Conservation (phyloP, 345 rosid species). For the Salix brachista region DNA sequence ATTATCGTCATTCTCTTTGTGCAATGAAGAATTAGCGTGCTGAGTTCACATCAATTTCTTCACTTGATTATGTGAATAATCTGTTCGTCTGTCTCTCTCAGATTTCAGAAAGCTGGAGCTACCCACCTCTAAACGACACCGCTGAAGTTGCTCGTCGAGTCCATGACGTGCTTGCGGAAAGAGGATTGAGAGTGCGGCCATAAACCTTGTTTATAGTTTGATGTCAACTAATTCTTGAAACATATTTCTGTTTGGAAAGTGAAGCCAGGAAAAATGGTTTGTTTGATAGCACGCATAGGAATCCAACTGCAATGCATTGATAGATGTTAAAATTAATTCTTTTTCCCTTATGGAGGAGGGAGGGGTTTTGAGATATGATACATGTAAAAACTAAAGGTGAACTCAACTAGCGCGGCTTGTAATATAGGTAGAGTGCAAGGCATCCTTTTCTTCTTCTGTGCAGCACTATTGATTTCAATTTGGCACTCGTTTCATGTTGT, state of each 20-base stretch:
- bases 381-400: conserved; percentile 27
- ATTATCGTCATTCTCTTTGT: not conserved
- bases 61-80: not conserved
- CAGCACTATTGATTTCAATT: not conserved
- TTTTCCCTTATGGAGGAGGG: not conserved
- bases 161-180: conserved; percentile 61
- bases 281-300: conserved; percentile 13
- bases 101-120: conserved; percentile 93
- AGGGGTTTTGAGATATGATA: conserved; percentile 8
- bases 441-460: not conserved
- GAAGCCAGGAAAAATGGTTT: conserved; percentile 3
- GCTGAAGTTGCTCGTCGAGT: conserved; percentile 81
- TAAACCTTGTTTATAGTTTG: conserved; percentile 30
- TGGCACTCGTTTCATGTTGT: not conserved
- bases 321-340: conserved; percentile 11
- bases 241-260: conserved; percentile 2
- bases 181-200: conserved; percentile 74
- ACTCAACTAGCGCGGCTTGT: conserved; percentile 30
- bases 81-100: conserved; percentile 19
- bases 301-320: conserved; percentile 6
- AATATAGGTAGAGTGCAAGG: conserved; percentile 26
- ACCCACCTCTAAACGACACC: conserved; percentile 86
- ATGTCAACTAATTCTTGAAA: conserved; percentile 20
- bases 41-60: not conserved
- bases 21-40: not conserved